phyloP scores from a whole-genome alignment of 805 yeast species.

The Spathaspora gorwiae region DNA sequence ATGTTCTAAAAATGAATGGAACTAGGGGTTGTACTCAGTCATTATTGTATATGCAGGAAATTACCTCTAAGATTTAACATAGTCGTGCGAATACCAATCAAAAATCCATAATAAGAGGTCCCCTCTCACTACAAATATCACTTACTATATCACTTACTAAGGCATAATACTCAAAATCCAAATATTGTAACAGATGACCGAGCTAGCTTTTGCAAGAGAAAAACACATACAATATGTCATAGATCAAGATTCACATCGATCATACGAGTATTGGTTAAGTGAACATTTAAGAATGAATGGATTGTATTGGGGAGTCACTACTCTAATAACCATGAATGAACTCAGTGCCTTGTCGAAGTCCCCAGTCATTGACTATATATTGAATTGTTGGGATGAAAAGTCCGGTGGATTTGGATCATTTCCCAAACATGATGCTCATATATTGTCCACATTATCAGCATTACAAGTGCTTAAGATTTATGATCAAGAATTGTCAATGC shows the following conservation, averaged over 20 bases:
- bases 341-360: conserved; percentile 50
- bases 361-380: conserved; percentile 65
- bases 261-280: conserved; percentile 78
- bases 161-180: no score
- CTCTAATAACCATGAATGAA: conserved; percentile 57
- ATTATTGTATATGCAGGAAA: no score
- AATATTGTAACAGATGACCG: background rate
- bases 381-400: conserved; percentile 54
- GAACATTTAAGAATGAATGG: conserved; percentile 92
- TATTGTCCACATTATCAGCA: conserved; percentile 80
- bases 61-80: background rate
- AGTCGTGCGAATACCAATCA: background rate
- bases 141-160: no score
- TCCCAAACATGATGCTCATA: conserved; percentile 85
- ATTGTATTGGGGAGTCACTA: conserved; percentile 90
- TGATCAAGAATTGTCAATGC: conserved; percentile 24
- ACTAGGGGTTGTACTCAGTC: no score
- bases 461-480: conserved; percentile 72
- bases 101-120: no score
- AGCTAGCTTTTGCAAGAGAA: conserved; percentile 4
- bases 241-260: conserved; percentile 33
- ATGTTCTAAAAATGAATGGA: no score
- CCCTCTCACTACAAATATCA: no score
- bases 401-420: conserved; percentile 87
- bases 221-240: conserved; percentile 34